A percentile compares a stretch with the other conserved stretches of the same genome.
Conservation (phyloP, 331 rosid species). For the Malus hybrid region DNA sequence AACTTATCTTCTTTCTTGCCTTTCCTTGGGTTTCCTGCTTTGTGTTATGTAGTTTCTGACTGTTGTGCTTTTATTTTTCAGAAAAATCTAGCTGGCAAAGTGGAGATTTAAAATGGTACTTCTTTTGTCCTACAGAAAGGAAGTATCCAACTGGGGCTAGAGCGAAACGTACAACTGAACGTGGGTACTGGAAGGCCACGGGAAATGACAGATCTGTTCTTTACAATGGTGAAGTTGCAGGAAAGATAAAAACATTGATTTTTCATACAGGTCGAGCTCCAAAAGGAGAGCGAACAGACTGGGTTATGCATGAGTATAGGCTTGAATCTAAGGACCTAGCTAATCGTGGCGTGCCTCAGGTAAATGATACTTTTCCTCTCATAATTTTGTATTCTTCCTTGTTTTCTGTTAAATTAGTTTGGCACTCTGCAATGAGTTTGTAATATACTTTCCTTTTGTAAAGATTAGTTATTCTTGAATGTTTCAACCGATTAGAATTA, state of each 20-base stretch:
- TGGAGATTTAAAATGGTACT: slow-evolving; percentile 76
- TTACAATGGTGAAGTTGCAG: slow-evolving; percentile 29
- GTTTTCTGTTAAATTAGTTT: not conserved
- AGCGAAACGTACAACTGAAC: slow-evolving; percentile 53
- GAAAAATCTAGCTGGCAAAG: slow-evolving; percentile 36
- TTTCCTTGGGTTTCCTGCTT: not conserved
- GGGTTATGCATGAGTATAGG: slow-evolving; percentile 86
- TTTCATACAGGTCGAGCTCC: slow-evolving; percentile 57
- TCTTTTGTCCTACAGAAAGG: slow-evolving; percentile 53
- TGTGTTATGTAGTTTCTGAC: not conserved
- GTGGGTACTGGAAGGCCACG: slow-evolving; percentile 72
- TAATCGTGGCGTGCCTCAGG: slow-evolving; percentile 42
- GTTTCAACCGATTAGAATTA: not conserved
- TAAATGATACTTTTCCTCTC: slow-evolving; percentile 1
- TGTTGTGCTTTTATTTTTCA: slow-evolving; percentile 15
- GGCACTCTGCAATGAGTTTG: not conserved
- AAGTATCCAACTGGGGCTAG: slow-evolving; percentile 56
- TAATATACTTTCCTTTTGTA: not conserved
- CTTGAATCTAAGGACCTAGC: slow-evolving; percentile 39
- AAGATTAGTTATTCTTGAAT: not conserved
- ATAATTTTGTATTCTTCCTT: not conserved
- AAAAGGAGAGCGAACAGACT: slow-evolving; percentile 47
- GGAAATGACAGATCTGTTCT: slow-evolving; percentile 53
- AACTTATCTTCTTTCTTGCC: not conserved
- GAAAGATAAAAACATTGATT: slow-evolving; percentile 49